Evolutionary conservation across 805 yeast genomes (phyloP).

Genomic region (Saccharomycopsis selenospora): DNA sequence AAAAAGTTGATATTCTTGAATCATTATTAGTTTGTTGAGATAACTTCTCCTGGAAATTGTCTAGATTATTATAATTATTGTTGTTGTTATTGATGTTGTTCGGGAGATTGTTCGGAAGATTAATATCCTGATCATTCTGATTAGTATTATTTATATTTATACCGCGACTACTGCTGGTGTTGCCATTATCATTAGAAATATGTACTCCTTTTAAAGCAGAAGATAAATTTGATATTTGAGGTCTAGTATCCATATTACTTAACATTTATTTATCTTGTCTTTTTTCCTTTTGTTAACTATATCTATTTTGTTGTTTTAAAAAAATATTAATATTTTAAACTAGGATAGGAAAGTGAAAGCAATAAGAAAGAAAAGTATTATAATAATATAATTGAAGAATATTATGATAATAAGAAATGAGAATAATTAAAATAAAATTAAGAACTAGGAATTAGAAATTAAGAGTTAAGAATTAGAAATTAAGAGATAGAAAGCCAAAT

Average conservation of each 20-base stretch:
- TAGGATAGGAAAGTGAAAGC: too few relatives aligned
- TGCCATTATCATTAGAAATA: slow-evolving; percentile 24
- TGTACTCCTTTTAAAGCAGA: slow-evolving; percentile 34
- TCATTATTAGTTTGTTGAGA: slow-evolving; percentile 33
- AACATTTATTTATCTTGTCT: background rate
- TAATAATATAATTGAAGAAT: too few relatives aligned
- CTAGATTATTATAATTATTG: slow-evolving; percentile 23
- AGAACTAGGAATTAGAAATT: background rate
- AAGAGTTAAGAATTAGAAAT: background rate
- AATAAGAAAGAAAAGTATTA: too few relatives aligned
- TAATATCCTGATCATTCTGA: slow-evolving; percentile 17
- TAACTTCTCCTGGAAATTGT: slow-evolving; percentile 30
- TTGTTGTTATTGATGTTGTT: slow-evolving; percentile 23
- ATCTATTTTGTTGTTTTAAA: background rate
- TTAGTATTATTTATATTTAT: slow-evolving; percentile 11
- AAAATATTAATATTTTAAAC: background rate
- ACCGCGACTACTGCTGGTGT: slow-evolving; percentile 3
- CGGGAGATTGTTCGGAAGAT: slow-evolving; percentile 22
- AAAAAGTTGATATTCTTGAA: slow-evolving; percentile 61
- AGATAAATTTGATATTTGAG: slow-evolving; percentile 34
- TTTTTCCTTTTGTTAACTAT: background rate
- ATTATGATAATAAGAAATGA: too few relatives aligned
- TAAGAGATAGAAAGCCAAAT: background rate
- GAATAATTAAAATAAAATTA: too few relatives aligned
- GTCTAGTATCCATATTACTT: slow-evolving; percentile 15